Evolutionary conservation across 306 rosid species (phyloP), one percentile per base, ranked within the genome.

Genomic region (Psophocarpus tetragonolobus): DNA sequence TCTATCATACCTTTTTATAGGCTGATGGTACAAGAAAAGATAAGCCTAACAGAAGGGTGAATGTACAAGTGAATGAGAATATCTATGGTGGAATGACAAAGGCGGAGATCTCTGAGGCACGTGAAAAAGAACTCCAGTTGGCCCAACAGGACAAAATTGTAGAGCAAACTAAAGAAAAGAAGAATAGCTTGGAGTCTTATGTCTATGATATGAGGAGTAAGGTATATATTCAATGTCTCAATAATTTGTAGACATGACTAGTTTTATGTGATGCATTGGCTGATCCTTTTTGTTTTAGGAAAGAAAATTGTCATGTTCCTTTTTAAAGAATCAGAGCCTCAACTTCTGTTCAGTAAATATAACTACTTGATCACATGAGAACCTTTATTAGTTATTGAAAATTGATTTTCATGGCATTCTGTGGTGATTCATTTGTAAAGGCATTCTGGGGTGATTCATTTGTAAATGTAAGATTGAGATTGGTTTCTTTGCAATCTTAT

Each of bases 141-240:
- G 88, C 94, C 35, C 85, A 80, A 74, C 98, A 91, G 80, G 98
- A 92, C 84, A 88, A 82, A 78, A 80, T 74, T 13, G 87, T 96
- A 87, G 99, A 96, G 88, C 91, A 64, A 78, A 91, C 99, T 39
- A 96, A 92, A 84, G 88, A 90, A 32, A 91, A 83, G 91, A 96
- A 96, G 89, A 96, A 96, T 63, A 91, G 85, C 18, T 83, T 96
- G 81, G 99, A 96, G 81, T 92, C 99, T 38, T 96, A 91, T 39
- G 97, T 96, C 64, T 96, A 96, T 84, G 98, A 96, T 21, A 96
- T 85, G 92, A 87, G 98, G 81, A 92, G 82, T 81, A 96, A 96
- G 98, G 99, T 96, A 88, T 68, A 21, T 76, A 44, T 77, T 36
- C 64, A 44, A 51, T 73, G 45, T 80, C 48, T 66, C 73, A 71